These are phyloP conservation scores for Nephelium lappaceum DNA, from an alignment of 345 rosid species.

Conservation along the genomic window DNA sequence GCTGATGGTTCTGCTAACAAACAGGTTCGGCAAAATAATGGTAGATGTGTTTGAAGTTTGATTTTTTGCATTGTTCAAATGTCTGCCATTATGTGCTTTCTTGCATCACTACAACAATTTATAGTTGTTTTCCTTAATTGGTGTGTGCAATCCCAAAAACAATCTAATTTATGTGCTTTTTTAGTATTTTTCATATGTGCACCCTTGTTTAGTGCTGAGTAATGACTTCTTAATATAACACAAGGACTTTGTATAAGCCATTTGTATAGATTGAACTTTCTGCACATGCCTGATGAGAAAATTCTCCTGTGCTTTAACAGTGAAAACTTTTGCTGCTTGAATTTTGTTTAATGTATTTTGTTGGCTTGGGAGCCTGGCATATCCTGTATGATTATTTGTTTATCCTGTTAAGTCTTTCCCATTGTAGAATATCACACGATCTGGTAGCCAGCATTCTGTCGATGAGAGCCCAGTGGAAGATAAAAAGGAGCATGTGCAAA, in stretches of 20 bases:
- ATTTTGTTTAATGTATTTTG: neutral
- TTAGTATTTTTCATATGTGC: neutral
- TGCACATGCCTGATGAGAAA: neutral
- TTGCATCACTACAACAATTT: neutral
- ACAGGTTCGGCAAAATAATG: constrained; percentile 26
- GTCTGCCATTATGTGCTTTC: neutral
- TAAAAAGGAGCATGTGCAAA: constrained; percentile 27
- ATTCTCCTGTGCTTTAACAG: neutral
- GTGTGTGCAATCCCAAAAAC: neutral
- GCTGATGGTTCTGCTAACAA: constrained; percentile 25
- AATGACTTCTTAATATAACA: neutral
- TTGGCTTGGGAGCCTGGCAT: neutral
- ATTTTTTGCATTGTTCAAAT: neutral
- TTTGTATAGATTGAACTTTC: neutral
- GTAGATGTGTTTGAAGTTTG: constrained; percentile 4
- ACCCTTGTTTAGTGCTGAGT: neutral
- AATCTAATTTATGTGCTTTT: neutral
- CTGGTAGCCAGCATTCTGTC: constrained; percentile 21
- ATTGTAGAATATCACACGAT: constrained; percentile 44
- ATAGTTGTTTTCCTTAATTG: neutral
- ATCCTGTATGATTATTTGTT: neutral
- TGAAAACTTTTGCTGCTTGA: constrained; percentile 3
- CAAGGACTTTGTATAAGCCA: neutral
- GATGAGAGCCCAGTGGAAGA: constrained; percentile 25
- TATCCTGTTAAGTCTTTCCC: constrained; percentile 7